Percentiles rank a stretch among this genome's conserved stretches.
Evolutionary conservation across 108 stramenopile genomes (phyloP).

Genomic region (Conticribra guillardii): DNA sequence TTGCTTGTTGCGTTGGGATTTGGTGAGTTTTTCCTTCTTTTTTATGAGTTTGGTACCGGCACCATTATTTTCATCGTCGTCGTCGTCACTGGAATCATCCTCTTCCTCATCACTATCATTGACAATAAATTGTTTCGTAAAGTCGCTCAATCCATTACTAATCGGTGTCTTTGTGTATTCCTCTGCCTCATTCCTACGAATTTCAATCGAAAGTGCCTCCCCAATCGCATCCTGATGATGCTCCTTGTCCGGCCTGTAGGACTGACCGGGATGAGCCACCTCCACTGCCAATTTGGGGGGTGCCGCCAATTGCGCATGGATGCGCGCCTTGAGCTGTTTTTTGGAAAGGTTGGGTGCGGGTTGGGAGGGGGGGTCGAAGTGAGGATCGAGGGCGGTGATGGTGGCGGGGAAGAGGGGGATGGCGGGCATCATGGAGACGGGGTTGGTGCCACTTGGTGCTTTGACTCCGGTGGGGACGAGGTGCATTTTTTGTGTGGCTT

Average conservation of each 20-base stretch:
- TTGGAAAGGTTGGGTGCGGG: constrained; percentile 34
- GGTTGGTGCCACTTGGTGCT: constrained; percentile 15
- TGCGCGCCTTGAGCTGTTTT: constrained; percentile 36
- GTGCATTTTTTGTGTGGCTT: too few species aligned
- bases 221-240: constrained; percentile 73
- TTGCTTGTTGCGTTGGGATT: constrained; percentile 85
- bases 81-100: constrained; percentile 55
- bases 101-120: constrained; percentile 57
- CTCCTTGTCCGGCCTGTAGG: constrained; percentile 78
- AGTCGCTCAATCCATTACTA: constrained; percentile 69
- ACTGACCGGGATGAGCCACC: constrained; percentile 78
- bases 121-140: constrained; percentile 66
- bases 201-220: constrained; percentile 75
- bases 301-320: constrained; percentile 22
- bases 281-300: constrained; percentile 60
- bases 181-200: constrained; percentile 68
- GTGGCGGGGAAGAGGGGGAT: constrained; percentile 29
- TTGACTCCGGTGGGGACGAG: constrained; percentile 16
- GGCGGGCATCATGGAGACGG: constrained; percentile 39
- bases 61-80: constrained; percentile 40
- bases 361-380: constrained; percentile 12
- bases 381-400: constrained; percentile 8
- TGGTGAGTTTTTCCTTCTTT: constrained; percentile 73
- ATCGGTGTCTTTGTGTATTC: constrained; percentile 59
- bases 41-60: constrained; percentile 45